These are phyloP conservation scores for Neurospora sp. DNA, from an alignment of 495 filamentous ascomycete species.

Conservation along the genomic window DNA sequence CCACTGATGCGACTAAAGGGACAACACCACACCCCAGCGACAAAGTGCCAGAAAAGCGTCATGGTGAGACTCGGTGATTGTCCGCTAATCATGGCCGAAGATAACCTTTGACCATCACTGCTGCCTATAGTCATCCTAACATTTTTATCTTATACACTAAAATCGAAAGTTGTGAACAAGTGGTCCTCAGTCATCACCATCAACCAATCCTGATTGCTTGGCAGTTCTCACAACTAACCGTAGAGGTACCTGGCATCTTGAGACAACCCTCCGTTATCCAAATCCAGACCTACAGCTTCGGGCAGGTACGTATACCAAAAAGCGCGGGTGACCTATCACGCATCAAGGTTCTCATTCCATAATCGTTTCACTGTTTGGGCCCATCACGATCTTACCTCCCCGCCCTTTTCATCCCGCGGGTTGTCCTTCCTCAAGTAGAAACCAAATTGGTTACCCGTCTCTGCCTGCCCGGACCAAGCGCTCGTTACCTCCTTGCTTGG, in stretches of 20 bases:
- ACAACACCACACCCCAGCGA: not conserved
- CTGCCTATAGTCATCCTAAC: not conserved
- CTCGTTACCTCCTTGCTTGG: not conserved
- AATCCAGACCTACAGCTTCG: not conserved
- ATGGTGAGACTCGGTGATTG: not conserved
- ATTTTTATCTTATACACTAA: not conserved
- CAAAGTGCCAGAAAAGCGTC: not conserved
- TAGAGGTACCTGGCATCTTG: not conserved
- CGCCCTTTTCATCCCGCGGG: not conserved
- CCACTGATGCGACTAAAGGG: not conserved
- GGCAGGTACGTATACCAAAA: not conserved
- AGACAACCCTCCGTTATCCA: not conserved
- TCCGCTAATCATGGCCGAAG: not conserved
- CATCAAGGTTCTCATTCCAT: not conserved
- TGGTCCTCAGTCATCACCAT: not conserved
- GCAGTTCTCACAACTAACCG: not conserved
- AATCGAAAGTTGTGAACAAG: not conserved
- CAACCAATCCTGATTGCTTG: not conserved
- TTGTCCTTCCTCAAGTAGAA: not conserved
- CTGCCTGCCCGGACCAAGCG: not conserved
- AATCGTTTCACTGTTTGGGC: not conserved
- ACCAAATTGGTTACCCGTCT: not conserved
- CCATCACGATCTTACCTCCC: not conserved
- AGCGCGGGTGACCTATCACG: not conserved
- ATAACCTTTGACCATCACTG: not conserved